These are phyloP conservation scores for Zarea fungicola DNA, from an alignment of 2,329 filamentous ascomycete genomes.

Conservation along the genomic window DNA sequence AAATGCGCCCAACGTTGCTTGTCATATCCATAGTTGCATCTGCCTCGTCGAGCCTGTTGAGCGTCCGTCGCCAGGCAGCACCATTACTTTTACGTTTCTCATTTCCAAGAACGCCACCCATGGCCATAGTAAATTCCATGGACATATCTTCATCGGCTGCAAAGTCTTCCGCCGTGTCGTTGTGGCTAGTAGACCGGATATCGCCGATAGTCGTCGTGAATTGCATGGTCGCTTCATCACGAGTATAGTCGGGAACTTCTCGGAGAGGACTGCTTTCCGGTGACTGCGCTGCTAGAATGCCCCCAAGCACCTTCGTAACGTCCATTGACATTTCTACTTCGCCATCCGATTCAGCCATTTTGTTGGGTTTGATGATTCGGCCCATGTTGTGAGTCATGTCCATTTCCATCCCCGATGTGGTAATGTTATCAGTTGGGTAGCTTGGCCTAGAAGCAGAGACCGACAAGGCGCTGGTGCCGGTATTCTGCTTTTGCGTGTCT, in stretches of 20 bases:
- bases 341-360: conserved; percentile 37
- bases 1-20: conserved; percentile 68
- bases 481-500: conserved; percentile 22
- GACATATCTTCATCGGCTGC: conserved; percentile 29
- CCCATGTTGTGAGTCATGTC: conserved; percentile 53
- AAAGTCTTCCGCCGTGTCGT: conserved; percentile 5
- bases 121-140: conserved; percentile 24
- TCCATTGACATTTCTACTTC: conserved; percentile 87
- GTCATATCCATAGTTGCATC: conserved; percentile 75
- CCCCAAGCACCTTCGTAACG: conserved; percentile 76
- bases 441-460: background rate
- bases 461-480: background rate
- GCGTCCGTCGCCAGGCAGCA: conserved; percentile 2
- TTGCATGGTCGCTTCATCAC: conserved; percentile 12
- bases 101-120: conserved; percentile 13
- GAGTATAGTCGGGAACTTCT: conserved; percentile 4
- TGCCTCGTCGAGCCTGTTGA: background rate
- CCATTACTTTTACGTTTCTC: conserved; percentile 8
- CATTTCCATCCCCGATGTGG: conserved; percentile 44
- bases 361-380: conserved; percentile 43
- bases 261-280: conserved; percentile 5
- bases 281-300: conserved; percentile 57
- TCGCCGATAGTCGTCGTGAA: conserved; percentile 12
- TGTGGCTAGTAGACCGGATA: background rate
- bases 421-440: conserved; percentile 23